Percentiles rank a stretch among this genome's conserved stretches.
phyloP scores from a whole-genome alignment of 1,284 basidiomycete genomes.

The Fomitopsis schrenkii region DNA sequence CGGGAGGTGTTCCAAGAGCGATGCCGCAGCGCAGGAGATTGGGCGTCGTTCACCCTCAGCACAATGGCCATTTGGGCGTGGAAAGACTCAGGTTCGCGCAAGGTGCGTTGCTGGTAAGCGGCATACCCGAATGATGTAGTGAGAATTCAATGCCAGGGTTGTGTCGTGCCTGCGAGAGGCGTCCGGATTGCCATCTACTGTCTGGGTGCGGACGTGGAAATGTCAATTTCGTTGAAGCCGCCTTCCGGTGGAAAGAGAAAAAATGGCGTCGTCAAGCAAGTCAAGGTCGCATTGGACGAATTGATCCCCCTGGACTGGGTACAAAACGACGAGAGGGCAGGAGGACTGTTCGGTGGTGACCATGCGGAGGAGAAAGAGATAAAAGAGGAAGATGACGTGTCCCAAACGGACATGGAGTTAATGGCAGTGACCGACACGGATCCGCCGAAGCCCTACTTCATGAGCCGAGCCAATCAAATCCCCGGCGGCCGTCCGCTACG shows the following conservation, averaged over 20 bases:
- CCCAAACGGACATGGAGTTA: neutral
- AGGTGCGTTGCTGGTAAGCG: constrained; percentile 21
- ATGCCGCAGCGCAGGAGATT: constrained; percentile 9
- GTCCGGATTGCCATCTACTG: constrained; percentile 21
- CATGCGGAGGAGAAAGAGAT: neutral
- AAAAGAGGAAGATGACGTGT: neutral
- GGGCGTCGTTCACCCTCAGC: constrained; percentile 20
- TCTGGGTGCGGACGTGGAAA: constrained; percentile 30
- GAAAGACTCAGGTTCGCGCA: constrained; percentile 29
- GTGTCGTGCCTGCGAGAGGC: constrained; percentile 10
- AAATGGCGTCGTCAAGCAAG: neutral
- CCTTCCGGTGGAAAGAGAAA: neutral
- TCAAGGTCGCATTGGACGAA: neutral
- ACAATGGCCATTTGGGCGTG: constrained; percentile 30
- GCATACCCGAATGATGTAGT: neutral
- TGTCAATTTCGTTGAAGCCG: constrained; percentile 16
- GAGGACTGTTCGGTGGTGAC: no score
- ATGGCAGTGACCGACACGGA: neutral
- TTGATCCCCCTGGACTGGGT: neutral
- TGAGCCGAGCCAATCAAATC: neutral
- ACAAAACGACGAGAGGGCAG: no score
- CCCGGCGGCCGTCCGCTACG: neutral
- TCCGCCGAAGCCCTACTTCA: neutral
- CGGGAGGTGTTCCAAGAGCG: constrained; percentile 16
- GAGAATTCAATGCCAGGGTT: constrained; percentile 5